Base-by-base conservation (phyloP, 306 rosid species). In the Cucurbita ficifolia region DNA sequence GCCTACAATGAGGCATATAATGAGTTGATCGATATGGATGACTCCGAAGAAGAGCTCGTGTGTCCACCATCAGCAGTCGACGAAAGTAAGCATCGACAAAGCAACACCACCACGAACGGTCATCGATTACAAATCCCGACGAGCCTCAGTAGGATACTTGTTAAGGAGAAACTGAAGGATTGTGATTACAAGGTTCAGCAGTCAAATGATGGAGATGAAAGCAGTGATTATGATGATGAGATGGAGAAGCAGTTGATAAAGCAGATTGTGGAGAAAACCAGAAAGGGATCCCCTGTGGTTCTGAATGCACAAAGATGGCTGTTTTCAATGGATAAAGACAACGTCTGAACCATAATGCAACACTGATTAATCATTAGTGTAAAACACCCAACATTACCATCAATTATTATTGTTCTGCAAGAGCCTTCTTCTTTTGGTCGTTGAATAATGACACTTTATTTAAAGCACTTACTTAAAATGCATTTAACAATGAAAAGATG, bases 251-350 rank as follows among this genome's bases (percentile, higher is more conserved):
- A 86, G n/a, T 76, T 89, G 80, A 92, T 92, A 77, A 82, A 70
- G 83, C 82, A 87, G 76, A 88, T 89, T 79, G 89, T 92, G 81
- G 97, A 89, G 79, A 86, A 87, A 77, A 84, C 87, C 81, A 89
- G 82, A 82, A 89, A 79, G 81, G 94, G 92, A 71, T 92, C 92
- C 71, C 87, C 88, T 22, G 87, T 83, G 29, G 82, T 87, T 33
- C 81, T 85, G 76, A 85, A 92, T 75, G 94, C 87, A 46, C 88
- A 84, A 72, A 87, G 73, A 79, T 72, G 87, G 67, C 79, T 89
- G 79, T 84, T 79, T 70, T 84, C 86, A 14, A 61, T 77, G 84
- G 88, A 79, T 65, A 86, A 84, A 78, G 78, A 78, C 59, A 45
- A 73, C 73, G 77, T 22, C 68, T 81, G 76, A 83, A 38, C 8